Conservation (phyloP, 2,329 filamentous ascomycete genomes). For the Didymella segeticola region DNA sequence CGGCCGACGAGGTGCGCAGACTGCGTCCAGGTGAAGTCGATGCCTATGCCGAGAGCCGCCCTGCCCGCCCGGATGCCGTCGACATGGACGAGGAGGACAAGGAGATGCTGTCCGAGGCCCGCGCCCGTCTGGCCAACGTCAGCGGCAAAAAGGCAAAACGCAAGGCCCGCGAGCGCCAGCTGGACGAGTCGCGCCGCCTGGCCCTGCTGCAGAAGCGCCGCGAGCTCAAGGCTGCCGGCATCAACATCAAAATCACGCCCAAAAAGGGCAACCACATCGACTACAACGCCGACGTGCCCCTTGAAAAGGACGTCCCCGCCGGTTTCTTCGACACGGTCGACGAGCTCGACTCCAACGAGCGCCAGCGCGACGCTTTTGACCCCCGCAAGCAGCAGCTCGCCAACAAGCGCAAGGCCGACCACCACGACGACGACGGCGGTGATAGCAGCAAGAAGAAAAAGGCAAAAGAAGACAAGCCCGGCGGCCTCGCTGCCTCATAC, state of each 20-base stretch:
- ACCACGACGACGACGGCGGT: constrained; percentile 80
- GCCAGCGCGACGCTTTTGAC: constrained; percentile 83
- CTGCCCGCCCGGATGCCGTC: constrained; percentile 93
- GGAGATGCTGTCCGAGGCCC: constrained; percentile 98
- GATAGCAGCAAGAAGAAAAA: constrained; percentile 85
- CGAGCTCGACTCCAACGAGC: constrained; percentile 81
- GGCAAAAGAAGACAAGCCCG: constrained; percentile 78
- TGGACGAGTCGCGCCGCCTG: constrained; percentile 90
- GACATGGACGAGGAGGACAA: constrained; percentile 99
- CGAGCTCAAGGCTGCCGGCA: constrained; percentile 95
- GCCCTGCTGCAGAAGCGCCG: constrained; percentile 92
- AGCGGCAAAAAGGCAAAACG: constrained; percentile 99
- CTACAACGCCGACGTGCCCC: constrained; percentile 98
- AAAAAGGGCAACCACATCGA: constrained; percentile 98
- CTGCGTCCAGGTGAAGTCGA: constrained; percentile 93
- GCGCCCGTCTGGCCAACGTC: constrained; percentile 94
- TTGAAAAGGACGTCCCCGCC: constrained; percentile 86
- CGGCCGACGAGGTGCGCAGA: constrained; percentile 88
- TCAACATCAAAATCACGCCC: constrained; percentile 94
- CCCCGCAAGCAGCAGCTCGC: constrained; percentile 89
- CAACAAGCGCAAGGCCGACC: constrained; percentile 92
- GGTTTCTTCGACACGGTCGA: constrained; percentile 95
- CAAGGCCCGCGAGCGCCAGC: constrained; percentile 92
- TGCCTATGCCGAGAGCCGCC: constrained; percentile 96
- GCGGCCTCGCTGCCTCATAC: constrained; percentile 82